Evolutionary conservation across 257 asterid genomes (phyloP).

Genomic region (Rauvolfia tetraphylla): DNA sequence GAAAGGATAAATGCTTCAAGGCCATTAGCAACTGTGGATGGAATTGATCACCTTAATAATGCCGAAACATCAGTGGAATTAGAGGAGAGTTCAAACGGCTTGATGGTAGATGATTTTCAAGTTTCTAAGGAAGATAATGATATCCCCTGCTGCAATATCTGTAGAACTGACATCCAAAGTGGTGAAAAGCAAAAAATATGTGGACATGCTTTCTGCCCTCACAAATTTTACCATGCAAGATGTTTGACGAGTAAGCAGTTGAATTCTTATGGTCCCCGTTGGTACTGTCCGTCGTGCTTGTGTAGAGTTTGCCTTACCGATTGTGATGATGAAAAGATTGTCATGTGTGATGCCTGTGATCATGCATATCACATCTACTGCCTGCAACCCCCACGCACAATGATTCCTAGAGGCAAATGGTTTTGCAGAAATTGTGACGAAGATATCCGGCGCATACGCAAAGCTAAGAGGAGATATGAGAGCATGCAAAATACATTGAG

Average conservation of each 20-base stretch:
- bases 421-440: constrained; percentile 59
- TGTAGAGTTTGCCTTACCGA: constrained; percentile 72
- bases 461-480: constrained; percentile 46
- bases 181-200: constrained; percentile 54
- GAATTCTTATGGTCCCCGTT: constrained; percentile 46
- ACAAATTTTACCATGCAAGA: constrained; percentile 69
- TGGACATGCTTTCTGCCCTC: constrained; percentile 72
- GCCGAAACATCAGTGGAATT: constrained; percentile 37
- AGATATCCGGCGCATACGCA: constrained; percentile 46
- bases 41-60: constrained; percentile 30
- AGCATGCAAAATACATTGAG: constrained; percentile 25
- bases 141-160: constrained; percentile 50
- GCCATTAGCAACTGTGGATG: constrained; percentile 27
- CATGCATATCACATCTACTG: constrained; percentile 81
- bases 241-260: constrained; percentile 71
- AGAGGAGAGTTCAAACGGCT: constrained; percentile 56
- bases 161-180: constrained; percentile 42
- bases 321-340: constrained; percentile 73
- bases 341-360: constrained; percentile 89
- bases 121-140: constrained; percentile 18
- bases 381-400: constrained; percentile 60
- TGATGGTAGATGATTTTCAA: constrained; percentile 29
- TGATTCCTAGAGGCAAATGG: constrained; percentile 72
- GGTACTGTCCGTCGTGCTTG: constrained; percentile 95
- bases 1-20: constrained; percentile 46